Base-by-base conservation (phyloP, 257 asterid species). In the Solanum pennellii region DNA sequence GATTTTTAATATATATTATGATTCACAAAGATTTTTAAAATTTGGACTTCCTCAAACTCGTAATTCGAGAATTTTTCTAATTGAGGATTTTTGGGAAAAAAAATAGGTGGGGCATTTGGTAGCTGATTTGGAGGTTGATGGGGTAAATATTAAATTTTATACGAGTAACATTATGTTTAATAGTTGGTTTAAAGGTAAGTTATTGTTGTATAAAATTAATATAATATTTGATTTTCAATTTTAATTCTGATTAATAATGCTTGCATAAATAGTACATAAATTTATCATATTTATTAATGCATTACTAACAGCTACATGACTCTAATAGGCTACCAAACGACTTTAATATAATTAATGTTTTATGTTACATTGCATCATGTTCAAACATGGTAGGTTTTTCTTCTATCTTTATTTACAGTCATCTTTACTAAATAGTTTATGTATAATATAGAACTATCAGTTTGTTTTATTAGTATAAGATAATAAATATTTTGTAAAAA, bases 311-410 rank as follows among this genome's bases (percentile, higher is more conserved):
- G 0, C 13, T n/a, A 23, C 2, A n/a, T 0, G 16, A 65, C 33
- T 65, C 33, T 2, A 65, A n/a, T n/a, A 0, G n/a, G 31, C 4
- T n/a, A 65, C 16, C 7, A n/a, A 33, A 31, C 4, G 7, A 16
- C 65, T 56, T 4, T 0, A 56, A 56, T 56, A 71, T 71, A 71
- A 8, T 68, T 68, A 29, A 29, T 29, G 6, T 1, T 3, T 68
- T 68, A 14, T 68, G 16, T 73, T 73, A 74, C 52, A 74, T 73
- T 73, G 39, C 52, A 74, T 74, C 52, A 74, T 37, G 82, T 74
- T 73, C 10, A 20, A 73, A 20, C 25, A 37, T 10, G 42, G 1
- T 10, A 10, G 33, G 4, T 65, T 65, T 3, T 65, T 5, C 18
- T 39, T 74, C n/a, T 37, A 18, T 35, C 11, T 37, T 74, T 20